Evolutionary conservation across 2,329 filamentous ascomycete genomes (phyloP).

Genomic region (Ampelomyces quisqualis): DNA sequence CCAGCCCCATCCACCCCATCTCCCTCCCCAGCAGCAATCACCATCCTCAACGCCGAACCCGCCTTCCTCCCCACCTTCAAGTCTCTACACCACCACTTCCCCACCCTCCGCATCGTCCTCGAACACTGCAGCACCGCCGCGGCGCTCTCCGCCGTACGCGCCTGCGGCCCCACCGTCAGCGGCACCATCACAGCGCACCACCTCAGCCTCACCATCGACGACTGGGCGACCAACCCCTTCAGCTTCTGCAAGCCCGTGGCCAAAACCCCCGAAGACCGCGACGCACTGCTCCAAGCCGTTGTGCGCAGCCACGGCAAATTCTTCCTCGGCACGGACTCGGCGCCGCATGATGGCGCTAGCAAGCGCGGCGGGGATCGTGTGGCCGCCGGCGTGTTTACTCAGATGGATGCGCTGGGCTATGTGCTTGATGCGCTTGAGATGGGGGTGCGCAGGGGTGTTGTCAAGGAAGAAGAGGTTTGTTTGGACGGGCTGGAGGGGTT

Average conservation of each 20-base stretch:
- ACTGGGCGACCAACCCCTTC: conserved; percentile 69
- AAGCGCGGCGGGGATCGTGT: conserved; percentile 58
- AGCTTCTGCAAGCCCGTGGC: conserved; percentile 73
- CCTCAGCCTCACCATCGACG: conserved; percentile 75
- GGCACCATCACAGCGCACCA: conserved; percentile 87
- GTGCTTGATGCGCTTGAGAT: conserved; percentile 67
- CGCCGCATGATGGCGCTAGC: conserved; percentile 64
- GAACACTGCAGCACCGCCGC: conserved; percentile 88
- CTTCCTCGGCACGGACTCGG: conserved; percentile 72
- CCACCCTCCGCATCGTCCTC: conserved; percentile 64
- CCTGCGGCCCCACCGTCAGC: conserved; percentile 75
- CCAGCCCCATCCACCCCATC: conserved; percentile 14
- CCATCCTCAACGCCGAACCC: conserved; percentile 66
- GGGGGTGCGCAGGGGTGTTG: conserved; percentile 57
- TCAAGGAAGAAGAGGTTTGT: conserved; percentile 57
- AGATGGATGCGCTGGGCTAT: conserved; percentile 67
- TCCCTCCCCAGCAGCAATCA: conserved; percentile 29
- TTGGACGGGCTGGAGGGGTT: conserved; percentile 59
- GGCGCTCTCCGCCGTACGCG: conserved; percentile 73
- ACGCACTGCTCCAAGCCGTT: conserved; percentile 68
- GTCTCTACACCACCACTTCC: conserved; percentile 72
- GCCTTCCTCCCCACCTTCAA: conserved; percentile 78
- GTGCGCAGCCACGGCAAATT: conserved; percentile 60
- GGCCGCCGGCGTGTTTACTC: conserved; percentile 76
- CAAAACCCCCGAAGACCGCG: conserved; percentile 67